Conservation (phyloP, 352 stramenopile species). For the Plasmopara muralis region DNA sequence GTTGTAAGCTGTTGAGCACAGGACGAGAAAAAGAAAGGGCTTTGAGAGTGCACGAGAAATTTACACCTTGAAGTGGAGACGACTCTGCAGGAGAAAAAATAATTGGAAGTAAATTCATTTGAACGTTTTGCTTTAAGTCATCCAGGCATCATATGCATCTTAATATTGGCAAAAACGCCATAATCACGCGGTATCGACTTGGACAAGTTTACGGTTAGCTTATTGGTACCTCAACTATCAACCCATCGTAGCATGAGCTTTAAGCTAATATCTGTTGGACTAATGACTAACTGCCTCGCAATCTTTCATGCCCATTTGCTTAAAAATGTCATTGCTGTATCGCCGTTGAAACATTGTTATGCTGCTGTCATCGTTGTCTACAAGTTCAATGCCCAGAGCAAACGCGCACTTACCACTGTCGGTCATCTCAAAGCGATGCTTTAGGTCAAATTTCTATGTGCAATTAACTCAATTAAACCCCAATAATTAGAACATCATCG, state of each 20-base stretch:
- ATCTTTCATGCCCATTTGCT: slow-evolving; percentile 3
- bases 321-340: slow-evolving; percentile 1
- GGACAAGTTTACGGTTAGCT: too few species aligned
- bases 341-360: background rate
- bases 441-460: background rate
- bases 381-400: slow-evolving; percentile 1
- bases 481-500: background rate
- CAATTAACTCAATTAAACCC: background rate
- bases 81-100: too few species aligned
- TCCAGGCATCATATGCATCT: too few species aligned
- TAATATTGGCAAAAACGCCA: too few species aligned
- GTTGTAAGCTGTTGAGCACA: too few species aligned
- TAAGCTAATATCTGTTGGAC: background rate
- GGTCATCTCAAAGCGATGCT: slow-evolving; percentile 1
- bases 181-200: too few species aligned
- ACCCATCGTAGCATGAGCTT: background rate
- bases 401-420: slow-evolving; percentile 3
- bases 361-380: background rate
- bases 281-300: background rate
- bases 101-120: too few species aligned
- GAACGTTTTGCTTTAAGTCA: too few species aligned
- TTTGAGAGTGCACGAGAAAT: too few species aligned
- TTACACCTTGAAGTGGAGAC: too few species aligned
- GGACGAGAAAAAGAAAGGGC: too few species aligned
- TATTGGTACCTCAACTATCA: too few species aligned